Base-by-base conservation (phyloP, 176 grass and related monocot genomes). In the Aegilops umbellulata region DNA sequence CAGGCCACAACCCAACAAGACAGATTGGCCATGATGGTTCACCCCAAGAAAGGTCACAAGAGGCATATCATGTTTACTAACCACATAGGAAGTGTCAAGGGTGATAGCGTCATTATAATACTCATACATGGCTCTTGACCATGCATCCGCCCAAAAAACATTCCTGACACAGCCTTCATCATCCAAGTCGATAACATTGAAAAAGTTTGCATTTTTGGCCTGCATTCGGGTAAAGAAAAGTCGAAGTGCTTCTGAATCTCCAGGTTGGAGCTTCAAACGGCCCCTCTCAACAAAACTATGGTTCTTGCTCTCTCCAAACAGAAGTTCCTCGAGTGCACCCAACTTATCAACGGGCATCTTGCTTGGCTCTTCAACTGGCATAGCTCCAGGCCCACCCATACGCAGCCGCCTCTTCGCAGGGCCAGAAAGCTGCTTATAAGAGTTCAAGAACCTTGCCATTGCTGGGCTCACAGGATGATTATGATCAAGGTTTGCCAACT, bases 181-280 rank as follows among this genome's bases (percentile, higher is more conserved):
- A 49, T 98, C 97, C 76, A 98, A 86, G 91, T 95, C 97, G 23
- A 95, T 85, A 9, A 94, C 86, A 60, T 89, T 92, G 83, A 94
- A 98, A 85, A 98, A 98, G 71, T 87, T 96, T 22, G 92, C 76
- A 91, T 94, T 98, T 85, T 94, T 98, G 7, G 97, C 97, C 35
- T 98, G 97, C 94, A 98, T 98, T 69, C 90, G 86, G 15, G 97
- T 98, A 58, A 96, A 96, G 88, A 98, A 98, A 78, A 98, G 81
- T 16, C 92, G 77, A 84, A 95, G 85, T 31, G 92, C 86, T 88
- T 98, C 97, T 19, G 93, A 87, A 94, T 96, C 94, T 35, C 97
- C 94, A 88, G 80, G 87, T 24, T 91, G 90, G 72, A 98, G 69
- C 84, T 93, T 95, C 81, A 96, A 81, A 44, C 79, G 76, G 44